Percentiles rank a stretch among this genome's conserved stretches.
These are phyloP conservation scores for Exophiala alcalophila DNA, from an alignment of 2,329 filamentous ascomycete genomes.

Conservation along the genomic window DNA sequence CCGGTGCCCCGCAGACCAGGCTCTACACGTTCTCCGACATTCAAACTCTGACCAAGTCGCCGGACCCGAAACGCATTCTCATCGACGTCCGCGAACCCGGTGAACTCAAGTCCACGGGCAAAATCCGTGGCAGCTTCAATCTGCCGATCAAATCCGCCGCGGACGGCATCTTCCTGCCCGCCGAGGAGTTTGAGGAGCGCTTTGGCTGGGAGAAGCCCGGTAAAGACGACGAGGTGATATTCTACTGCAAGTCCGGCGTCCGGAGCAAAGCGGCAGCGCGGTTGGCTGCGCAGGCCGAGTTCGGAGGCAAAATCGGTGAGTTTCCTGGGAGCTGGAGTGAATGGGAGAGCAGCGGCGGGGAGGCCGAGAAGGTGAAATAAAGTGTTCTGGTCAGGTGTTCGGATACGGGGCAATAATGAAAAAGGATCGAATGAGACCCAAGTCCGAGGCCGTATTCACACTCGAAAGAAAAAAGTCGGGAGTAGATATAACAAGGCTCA, in stretches of 20 bases:
- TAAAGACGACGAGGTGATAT: constrained; percentile 61
- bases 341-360: constrained; percentile 72
- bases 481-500: too few relatives aligned
- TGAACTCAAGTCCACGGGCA: constrained; percentile 44
- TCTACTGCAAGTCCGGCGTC: constrained; percentile 93
- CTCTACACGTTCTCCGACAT: constrained; percentile 30
- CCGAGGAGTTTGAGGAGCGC: constrained; percentile 76
- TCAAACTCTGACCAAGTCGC: constrained; percentile 15
- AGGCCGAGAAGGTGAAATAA: constrained; percentile 48
- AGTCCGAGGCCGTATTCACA: too few relatives aligned
- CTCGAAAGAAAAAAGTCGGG: too few relatives aligned
- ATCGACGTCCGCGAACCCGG: constrained; percentile 49
- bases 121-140: constrained; percentile 77
- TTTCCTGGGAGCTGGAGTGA: constrained; percentile 62
- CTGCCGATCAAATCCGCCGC: constrained; percentile 74
- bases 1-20: constrained; percentile 15
- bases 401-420: neutral
- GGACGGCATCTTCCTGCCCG: constrained; percentile 72
- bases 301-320: constrained; percentile 58
- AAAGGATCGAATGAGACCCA: too few relatives aligned
- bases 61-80: constrained; percentile 28
- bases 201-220: constrained; percentile 73
- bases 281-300: constrained; percentile 74
- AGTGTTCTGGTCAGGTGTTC: constrained; percentile 31
- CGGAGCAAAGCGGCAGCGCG: constrained; percentile 73